phyloP scores from a whole-genome alignment of 108 stramenopile species.

The Mediolabrus comicus region DNA sequence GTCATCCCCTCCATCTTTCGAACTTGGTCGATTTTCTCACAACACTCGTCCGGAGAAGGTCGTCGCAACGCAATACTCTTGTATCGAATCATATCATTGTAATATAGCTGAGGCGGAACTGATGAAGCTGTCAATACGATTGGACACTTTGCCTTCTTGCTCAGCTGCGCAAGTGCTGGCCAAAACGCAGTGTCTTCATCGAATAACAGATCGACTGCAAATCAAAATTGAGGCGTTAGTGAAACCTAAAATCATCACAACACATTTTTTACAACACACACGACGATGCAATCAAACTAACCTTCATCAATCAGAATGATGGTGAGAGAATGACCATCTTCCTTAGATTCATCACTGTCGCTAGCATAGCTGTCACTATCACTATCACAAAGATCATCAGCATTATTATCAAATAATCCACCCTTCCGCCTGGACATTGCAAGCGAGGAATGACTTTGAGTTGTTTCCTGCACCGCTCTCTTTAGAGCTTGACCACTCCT shows the following conservation, averaged over 20 bases:
- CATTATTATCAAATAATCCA: neutral
- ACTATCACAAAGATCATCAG: neutral
- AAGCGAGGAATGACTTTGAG: slow-evolving; percentile 70
- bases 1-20: slow-evolving; percentile 39
- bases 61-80: slow-evolving; percentile 29
- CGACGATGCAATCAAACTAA: slow-evolving; percentile 9
- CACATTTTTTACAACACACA: neutral
- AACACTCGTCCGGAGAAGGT: slow-evolving; percentile 61
- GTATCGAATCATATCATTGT: slow-evolving; percentile 27
- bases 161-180: slow-evolving; percentile 56
- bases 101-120: slow-evolving; percentile 33
- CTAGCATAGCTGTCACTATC: neutral
- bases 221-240: neutral
- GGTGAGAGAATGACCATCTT: slow-evolving; percentile 41
- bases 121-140: slow-evolving; percentile 72
- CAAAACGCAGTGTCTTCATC: slow-evolving; percentile 84
- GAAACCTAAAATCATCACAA: neutral
- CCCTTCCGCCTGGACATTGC: slow-evolving; percentile 40
- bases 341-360: neutral
- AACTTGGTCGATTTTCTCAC: slow-evolving; percentile 41
- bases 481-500: slow-evolving; percentile 60
- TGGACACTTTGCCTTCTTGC: slow-evolving; percentile 75
- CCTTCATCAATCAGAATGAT: slow-evolving; percentile 85
- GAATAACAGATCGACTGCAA: slow-evolving; percentile 68
- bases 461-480: slow-evolving; percentile 72